A percentile compares a stretch with the other conserved stretches of the same genome.
These are phyloP conservation scores for Trichoderma afroharzianum DNA, from an alignment of 2,329 filamentous ascomycete species.

Conservation along the genomic window DNA sequence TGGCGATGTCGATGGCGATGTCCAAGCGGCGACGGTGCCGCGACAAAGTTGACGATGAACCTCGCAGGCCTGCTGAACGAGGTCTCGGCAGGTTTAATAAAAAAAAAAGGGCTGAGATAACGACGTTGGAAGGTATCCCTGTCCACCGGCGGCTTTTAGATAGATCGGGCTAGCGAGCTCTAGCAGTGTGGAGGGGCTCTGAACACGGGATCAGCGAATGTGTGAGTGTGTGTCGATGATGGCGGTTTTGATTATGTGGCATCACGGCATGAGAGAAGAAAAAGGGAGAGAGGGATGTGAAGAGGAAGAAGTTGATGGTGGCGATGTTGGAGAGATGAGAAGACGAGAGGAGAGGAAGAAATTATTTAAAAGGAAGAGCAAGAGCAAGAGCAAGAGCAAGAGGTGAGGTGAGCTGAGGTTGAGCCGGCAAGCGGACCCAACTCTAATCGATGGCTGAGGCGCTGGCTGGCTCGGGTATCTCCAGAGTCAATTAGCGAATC, in stretches of 20 bases:
- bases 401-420: neutral
- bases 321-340: neutral
- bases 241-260: neutral
- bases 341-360: neutral
- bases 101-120: constrained; percentile 14
- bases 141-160: constrained; percentile 4
- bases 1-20: neutral
- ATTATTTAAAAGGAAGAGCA: neutral
- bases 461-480: neutral
- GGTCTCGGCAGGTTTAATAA: constrained; percentile 1
- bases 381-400: neutral
- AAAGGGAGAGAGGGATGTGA: neutral
- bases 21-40: constrained; percentile 5
- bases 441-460: neutral
- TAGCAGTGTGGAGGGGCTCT: constrained; percentile 17
- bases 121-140: constrained; percentile 4
- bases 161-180: constrained; percentile 17
- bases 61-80: constrained; percentile 6
- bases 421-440: neutral
- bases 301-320: neutral
- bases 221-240: constrained; percentile 5
- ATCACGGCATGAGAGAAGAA: neutral
- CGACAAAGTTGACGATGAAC: neutral
- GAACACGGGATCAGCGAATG: constrained; percentile 17
- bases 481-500: neutral